phyloP scores from a whole-genome alignment of 306 rosid species.

The Styphnolobium japonicum region DNA sequence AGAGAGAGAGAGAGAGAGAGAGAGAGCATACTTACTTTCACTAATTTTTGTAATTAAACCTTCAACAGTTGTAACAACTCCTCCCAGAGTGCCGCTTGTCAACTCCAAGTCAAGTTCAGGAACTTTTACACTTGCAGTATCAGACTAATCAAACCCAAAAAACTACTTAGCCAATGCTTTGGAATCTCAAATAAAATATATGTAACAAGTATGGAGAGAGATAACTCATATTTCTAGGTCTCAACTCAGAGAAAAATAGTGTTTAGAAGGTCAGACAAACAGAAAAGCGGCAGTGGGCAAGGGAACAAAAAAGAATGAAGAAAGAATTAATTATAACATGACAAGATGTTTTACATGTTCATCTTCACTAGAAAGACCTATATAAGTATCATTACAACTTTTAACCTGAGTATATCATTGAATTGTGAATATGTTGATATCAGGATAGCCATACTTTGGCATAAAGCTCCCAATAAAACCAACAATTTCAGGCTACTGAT shows the following conservation, averaged over 20 bases:
- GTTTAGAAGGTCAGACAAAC: not conserved
- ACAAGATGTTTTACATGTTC: not conserved
- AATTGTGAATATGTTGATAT: not conserved
- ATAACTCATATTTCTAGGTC: not conserved
- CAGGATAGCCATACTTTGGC: not conserved
- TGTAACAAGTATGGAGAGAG: not conserved
- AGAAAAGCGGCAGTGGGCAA: not conserved
- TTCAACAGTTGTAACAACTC: constrained; percentile 70
- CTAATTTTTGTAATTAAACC: constrained; percentile 58
- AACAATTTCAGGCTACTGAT: constrained; percentile 7
- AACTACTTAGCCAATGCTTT: not conserved
- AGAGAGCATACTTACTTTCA: constrained; percentile 43
- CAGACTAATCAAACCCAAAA: constrained; percentile 37
- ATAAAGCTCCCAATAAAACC: constrained; percentile 1
- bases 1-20: not conserved
- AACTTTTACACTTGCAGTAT: constrained; percentile 48
- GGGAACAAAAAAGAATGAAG: not conserved
- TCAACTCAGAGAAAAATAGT: not conserved
- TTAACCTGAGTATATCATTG: not conserved
- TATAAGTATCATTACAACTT: not conserved
- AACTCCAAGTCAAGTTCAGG: constrained; percentile 90
- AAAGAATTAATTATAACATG: not conserved
- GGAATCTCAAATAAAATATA: not conserved
- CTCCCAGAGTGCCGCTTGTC: constrained; percentile 51
- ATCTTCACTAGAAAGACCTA: not conserved